These are phyloP conservation scores for Fistulifera solaris DNA, from an alignment of 108 stramenopile genomes.

Conservation along the genomic window DNA sequence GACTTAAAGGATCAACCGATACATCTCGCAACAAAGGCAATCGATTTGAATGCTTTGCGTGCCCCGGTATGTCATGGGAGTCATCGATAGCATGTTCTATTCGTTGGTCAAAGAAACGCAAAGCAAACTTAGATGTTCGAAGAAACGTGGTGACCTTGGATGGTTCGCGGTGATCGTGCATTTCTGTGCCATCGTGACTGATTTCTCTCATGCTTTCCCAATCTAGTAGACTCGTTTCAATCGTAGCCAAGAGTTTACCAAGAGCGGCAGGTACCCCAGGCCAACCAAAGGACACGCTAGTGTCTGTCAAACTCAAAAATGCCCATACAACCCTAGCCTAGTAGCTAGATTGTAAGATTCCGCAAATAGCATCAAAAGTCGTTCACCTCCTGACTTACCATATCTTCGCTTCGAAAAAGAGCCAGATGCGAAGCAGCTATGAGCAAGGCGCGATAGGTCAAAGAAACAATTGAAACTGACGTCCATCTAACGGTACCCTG, in stretches of 20 bases:
- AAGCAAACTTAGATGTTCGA: constrained; percentile 17
- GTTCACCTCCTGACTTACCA: constrained; percentile 13
- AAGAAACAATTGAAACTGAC: constrained; percentile 3
- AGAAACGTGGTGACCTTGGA: constrained; percentile 26
- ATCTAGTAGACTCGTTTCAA: constrained; percentile 29
- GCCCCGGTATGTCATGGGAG: constrained; percentile 12
- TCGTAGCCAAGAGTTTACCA: constrained; percentile 23
- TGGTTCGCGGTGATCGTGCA: not conserved
- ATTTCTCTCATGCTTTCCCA: constrained; percentile 14
- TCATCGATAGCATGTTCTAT: constrained; percentile 26
- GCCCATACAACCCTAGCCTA: constrained; percentile 33
- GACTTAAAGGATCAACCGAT: constrained; percentile 36
- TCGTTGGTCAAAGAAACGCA: constrained; percentile 24
- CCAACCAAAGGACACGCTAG: constrained; percentile 1
- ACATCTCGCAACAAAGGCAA: constrained; percentile 34
- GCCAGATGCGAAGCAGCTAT: constrained; percentile 9
- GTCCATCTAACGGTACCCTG: not conserved
- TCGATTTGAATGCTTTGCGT: constrained; percentile 3
- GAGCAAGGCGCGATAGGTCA: constrained; percentile 13
- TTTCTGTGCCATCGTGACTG: not conserved
- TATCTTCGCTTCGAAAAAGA: constrained; percentile 23
- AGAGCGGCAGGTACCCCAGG: constrained; percentile 13
- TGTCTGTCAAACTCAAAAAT: constrained; percentile 26
- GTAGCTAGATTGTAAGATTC: not conserved
- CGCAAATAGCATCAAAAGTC: not conserved